Percentiles rank a stretch among this genome's conserved stretches.
These are phyloP conservation scores for Citeromyces hawaiiensis DNA, from an alignment of 1,139 yeast species.

Conservation along the genomic window DNA sequence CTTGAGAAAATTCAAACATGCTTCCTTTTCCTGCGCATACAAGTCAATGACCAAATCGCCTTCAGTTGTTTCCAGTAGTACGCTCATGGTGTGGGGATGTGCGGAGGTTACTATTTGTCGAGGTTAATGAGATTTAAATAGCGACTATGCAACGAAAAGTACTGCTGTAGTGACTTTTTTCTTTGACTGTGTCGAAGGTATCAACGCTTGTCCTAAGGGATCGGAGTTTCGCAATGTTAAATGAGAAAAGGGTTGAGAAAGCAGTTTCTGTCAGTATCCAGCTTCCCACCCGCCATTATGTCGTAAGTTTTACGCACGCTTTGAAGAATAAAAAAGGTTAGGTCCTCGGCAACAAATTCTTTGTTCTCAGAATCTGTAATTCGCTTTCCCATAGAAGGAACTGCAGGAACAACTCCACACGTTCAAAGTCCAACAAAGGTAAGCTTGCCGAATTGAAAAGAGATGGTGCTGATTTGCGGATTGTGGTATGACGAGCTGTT, in stretches of 20 bases:
- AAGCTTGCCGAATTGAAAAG: constrained; percentile 33
- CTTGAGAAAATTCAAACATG: constrained; percentile 35
- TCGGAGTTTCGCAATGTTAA: no score
- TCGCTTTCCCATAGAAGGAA: constrained; percentile 52
- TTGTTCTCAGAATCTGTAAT: constrained; percentile 68
- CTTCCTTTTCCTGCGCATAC: constrained; percentile 21
- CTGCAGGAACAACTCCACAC: constrained; percentile 51
- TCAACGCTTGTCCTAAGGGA: no score
- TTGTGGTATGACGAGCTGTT: constrained; percentile 25
- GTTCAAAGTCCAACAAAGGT: constrained; percentile 25
- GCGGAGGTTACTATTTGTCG: no score
- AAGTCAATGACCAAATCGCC: constrained; percentile 45
- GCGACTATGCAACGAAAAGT: no score
- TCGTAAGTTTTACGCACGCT: constrained; percentile 93
- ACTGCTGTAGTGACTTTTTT: no score
- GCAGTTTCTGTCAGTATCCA: constrained; percentile 20
- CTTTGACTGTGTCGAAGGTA: no score
- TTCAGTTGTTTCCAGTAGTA: constrained; percentile 8
- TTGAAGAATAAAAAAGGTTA: constrained; percentile 56
- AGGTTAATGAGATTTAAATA: no score
- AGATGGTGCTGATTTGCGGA: constrained; percentile 51
- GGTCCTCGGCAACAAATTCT: constrained; percentile 44
- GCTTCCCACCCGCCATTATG: constrained; percentile 37
- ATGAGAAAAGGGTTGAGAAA: constrained; percentile 80
- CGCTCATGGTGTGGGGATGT: constrained; percentile 6